Conservation (phyloP, 345 rosid species). For the Rhizophora mangle region DNA sequence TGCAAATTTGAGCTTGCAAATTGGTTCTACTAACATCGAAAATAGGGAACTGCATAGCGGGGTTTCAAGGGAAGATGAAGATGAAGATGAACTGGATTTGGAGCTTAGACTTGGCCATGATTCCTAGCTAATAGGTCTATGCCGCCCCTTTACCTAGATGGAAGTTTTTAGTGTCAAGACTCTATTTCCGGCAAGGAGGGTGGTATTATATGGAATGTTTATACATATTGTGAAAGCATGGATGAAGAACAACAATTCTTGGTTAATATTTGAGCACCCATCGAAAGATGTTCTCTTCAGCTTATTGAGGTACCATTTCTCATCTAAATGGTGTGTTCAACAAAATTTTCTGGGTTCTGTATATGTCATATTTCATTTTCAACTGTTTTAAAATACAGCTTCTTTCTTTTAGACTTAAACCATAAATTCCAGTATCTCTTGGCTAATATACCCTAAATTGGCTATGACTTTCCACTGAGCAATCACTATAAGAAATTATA, state of each 20-base stretch:
- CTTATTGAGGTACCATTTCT: neutral
- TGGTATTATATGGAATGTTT: neutral
- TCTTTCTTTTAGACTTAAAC: no score
- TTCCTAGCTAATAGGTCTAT: conserved; percentile 12
- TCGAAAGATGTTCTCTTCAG: neutral
- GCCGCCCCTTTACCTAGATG: neutral
- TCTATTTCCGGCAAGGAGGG: neutral
- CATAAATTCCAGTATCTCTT: no score
- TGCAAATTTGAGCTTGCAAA: conserved; percentile 51
- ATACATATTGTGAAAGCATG: neutral
- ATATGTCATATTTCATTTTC: no score
- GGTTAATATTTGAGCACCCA: neutral
- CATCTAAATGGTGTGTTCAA: no score
- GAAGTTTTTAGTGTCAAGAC: neutral
- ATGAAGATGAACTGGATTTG: conserved; percentile 66
- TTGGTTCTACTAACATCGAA: conserved; percentile 29
- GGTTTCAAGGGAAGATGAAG: conserved; percentile 41
- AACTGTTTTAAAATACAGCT: no score
- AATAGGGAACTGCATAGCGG: conserved; percentile 21
- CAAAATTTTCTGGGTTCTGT: no score
- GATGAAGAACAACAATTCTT: neutral
- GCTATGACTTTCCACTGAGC: no score
- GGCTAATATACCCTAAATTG: no score
- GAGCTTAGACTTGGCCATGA: conserved; percentile 80
- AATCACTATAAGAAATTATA: no score